Base-by-base conservation (phyloP, 176 grass and related monocot genomes). In the Bonia amplexicaulis region DNA sequence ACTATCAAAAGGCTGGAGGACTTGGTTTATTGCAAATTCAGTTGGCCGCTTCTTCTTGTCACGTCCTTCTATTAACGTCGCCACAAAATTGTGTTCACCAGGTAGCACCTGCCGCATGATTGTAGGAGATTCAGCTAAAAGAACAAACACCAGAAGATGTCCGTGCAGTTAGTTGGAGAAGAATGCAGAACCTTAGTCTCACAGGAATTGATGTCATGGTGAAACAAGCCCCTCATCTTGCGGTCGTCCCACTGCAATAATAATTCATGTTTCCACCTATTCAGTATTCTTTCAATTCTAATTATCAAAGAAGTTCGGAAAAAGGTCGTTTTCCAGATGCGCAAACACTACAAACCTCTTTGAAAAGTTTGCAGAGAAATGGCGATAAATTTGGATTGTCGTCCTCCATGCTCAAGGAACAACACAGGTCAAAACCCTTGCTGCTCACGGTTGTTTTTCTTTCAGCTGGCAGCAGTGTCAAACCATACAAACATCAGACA, bases 11-110 rank as follows among this genome's bases (percentile, higher is more conserved):
- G 87, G 93, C 29, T 92, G 93, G 53, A 92, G 64, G 41, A 92
- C 93, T 48, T 93, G 85, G 52, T 93, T 87, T 11, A 95, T 90
- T 87, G 76, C 86, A 58, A 98, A 98, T 75, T 95, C 93, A 41
- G 96, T 98, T 6, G 91, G 93, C 2, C 93, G 84, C 78, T 98
- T 98, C 87, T 90, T 95, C 55, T 94, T 85, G 82, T 95, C 96
- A 73, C 96, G 89, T 0, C 96, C 96, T 87, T 98, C 91, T 49
- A 98, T 79, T 78, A 98, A 57, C 6, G 77, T 88, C 2, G 71
- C 80, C 8, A 98, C 85, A 88, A 98, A 93, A 83, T 78, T 78
- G 77, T 87, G 69, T 37, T 90, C 76, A 84, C 89, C 96, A 85
- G 83, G 73, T 79, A 98, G 79, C 71, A 92, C 80, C 96, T 93